Conservation (phyloP, 768 basidiomycete genomes). For the Leccinum sublutescens region DNA sequence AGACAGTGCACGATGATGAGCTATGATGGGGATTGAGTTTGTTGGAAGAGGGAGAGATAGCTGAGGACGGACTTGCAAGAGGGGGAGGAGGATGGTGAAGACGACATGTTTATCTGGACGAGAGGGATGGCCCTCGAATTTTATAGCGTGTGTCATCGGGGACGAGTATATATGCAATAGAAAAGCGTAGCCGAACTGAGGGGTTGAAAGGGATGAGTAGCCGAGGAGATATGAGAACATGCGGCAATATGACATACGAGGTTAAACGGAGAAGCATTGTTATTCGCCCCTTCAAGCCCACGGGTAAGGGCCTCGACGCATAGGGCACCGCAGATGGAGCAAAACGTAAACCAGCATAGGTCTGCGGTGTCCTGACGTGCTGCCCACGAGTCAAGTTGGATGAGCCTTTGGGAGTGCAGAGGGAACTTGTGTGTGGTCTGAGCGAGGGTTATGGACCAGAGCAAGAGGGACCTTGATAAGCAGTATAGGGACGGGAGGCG, state of each 20-base stretch:
- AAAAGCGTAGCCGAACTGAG: slow-evolving; percentile 74
- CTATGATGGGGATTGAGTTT: slow-evolving; percentile 32
- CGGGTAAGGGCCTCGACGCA: slow-evolving; percentile 64
- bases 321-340: slow-evolving; percentile 62
- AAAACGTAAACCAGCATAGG: slow-evolving; percentile 75
- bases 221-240: background rate
- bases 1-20: slow-evolving; percentile 63
- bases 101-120: slow-evolving; percentile 72
- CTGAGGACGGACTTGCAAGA: slow-evolving; percentile 56
- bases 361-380: slow-evolving; percentile 52
- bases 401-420: slow-evolving; percentile 31
- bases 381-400: slow-evolving; percentile 44
- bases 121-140: slow-evolving; percentile 45
- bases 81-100: slow-evolving; percentile 69
- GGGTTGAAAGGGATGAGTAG: background rate
- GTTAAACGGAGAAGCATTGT: slow-evolving; percentile 65
- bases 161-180: slow-evolving; percentile 72
- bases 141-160: slow-evolving; percentile 51
- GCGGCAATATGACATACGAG: slow-evolving; percentile 46
- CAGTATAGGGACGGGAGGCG: slow-evolving; percentile 66
- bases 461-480: slow-evolving; percentile 50
- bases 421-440: slow-evolving; percentile 52
- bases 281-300: slow-evolving; percentile 62
- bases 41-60: background rate
- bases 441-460: slow-evolving; percentile 59